A percentile compares a stretch with the other conserved stretches of the same genome.
Evolutionary conservation across 2,329 filamentous ascomycete species (phyloP).

Genomic region (Ophiostoma fasciatum): DNA sequence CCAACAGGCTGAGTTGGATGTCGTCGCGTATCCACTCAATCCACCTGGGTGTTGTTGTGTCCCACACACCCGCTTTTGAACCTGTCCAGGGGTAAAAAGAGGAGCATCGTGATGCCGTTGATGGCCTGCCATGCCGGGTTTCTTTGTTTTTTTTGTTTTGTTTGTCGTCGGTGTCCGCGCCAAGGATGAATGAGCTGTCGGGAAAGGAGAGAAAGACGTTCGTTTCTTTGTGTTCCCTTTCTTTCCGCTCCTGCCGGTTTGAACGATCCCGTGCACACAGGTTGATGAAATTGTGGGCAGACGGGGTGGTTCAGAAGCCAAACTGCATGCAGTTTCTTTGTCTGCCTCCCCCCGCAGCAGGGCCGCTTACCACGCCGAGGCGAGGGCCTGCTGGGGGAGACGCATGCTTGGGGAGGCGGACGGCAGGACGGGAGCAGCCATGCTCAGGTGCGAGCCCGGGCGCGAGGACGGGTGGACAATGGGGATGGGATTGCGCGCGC

Average conservation of each 20-base stretch:
- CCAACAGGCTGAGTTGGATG: too few relatives aligned
- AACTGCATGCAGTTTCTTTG: slow-evolving; percentile 13
- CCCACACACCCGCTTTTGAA: slow-evolving; percentile 2
- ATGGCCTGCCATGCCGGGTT: slow-evolving; percentile 22
- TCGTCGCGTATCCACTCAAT: not conserved
- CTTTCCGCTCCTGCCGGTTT: too few relatives aligned
- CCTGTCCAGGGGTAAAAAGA: too few relatives aligned
- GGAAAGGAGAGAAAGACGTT: slow-evolving; percentile 22
- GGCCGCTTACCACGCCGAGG: slow-evolving; percentile 36
- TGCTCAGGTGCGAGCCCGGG: slow-evolving; percentile 66
- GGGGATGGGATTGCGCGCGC: slow-evolving; percentile 86
- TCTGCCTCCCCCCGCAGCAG: not conserved
- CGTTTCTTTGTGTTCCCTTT: slow-evolving; percentile 1
- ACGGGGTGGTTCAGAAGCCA: slow-evolving; percentile 14
- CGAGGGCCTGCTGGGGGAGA: slow-evolving; percentile 37
- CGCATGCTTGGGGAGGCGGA: slow-evolving; percentile 45
- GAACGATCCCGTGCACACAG: slow-evolving; percentile 3
- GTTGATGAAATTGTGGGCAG: slow-evolving; percentile 22
- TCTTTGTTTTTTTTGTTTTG: not conserved
- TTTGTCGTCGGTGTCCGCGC: slow-evolving; percentile 26
- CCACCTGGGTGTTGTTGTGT: slow-evolving; percentile 3
- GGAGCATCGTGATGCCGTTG: slow-evolving; percentile 15
- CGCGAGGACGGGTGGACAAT: slow-evolving; percentile 61
- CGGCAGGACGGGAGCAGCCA: slow-evolving; percentile 68
- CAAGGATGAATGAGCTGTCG: slow-evolving; percentile 31